A percentile compares a stretch with the other conserved stretches of the same genome.
Conservation (phyloP, 176 grass and related monocot species). For the Raddia guianensis region DNA sequence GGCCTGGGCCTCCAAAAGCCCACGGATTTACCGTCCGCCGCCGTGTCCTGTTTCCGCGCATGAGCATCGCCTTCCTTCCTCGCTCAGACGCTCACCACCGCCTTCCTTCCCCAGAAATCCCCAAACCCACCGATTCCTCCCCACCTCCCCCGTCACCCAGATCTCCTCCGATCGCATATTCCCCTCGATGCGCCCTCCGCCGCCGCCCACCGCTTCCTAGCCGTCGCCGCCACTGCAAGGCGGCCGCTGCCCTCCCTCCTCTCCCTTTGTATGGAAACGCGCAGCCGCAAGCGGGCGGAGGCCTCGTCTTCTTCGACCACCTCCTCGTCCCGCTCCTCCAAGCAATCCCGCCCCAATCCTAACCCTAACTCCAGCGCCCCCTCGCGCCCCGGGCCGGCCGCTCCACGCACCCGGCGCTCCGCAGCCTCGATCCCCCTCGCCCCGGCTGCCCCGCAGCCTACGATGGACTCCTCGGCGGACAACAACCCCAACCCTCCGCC, state of each 20-base stretch:
- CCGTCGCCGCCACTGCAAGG: conserved; percentile 27
- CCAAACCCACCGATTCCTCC: conserved; percentile 4
- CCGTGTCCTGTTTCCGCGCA: too few relatives aligned
- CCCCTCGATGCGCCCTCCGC: conserved; percentile 17
- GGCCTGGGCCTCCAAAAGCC: too few relatives aligned
- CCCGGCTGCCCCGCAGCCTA: conserved; percentile 13
- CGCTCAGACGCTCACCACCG: too few relatives aligned
- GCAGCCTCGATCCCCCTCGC: neutral
- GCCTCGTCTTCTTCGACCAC: conserved; percentile 71
- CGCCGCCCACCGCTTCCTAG: conserved; percentile 26
- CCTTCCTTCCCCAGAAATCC: conserved; percentile 16
- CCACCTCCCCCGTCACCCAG: conserved; percentile 21
- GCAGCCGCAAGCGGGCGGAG: conserved; percentile 94
- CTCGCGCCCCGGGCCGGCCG: neutral
- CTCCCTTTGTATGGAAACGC: conserved; percentile 89
- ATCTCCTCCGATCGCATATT: conserved; percentile 15
- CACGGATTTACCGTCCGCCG: too few relatives aligned
- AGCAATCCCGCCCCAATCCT: conserved; percentile 56
- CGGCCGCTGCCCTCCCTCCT: conserved; percentile 31
- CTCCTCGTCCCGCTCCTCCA: conserved; percentile 41
- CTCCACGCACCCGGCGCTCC: conserved; percentile 40
- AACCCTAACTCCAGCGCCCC: conserved; percentile 35
- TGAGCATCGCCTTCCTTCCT: neutral
- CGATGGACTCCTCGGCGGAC: conserved; percentile 63
- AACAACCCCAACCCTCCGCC: conserved; percentile 49